Base-by-base conservation (phyloP, 2,329 filamentous ascomycete species). In the Coniochaeta sp. region DNA sequence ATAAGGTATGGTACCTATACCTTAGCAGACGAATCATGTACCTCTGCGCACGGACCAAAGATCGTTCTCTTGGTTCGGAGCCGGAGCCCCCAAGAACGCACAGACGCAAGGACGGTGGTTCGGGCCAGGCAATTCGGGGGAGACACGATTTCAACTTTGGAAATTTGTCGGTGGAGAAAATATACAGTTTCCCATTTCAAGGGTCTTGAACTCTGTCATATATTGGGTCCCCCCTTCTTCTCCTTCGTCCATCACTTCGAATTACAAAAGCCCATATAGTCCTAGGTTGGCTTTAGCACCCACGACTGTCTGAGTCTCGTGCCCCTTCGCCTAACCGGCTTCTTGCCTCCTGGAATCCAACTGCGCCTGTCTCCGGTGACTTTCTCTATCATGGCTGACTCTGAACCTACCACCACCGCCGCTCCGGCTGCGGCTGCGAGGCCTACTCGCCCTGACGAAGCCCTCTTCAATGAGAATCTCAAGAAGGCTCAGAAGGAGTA, bases 361-460 rank as follows among this genome's bases (percentile, higher is more conserved):
- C 47, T 31, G 47, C n/a, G 47, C 28, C 26, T 58, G 34, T 58
- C 60, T 62, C 17, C 56, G 59, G 63, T 64, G 62, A 57, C 54
- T 58, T n/a, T 66, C 52, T 59, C 57, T 64, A 75, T 60, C 61
- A 84, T 84, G 81, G 77, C 81, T 61, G 77, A 82, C 59, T 64
- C 67, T 33, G 59, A 59, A 59, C 33, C 66, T 59, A 63, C 74
- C 54, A 71, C 73, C 69, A 75, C 79, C 63, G 75, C 79, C 60
- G 74, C 78, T 61, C 73, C 76, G 63, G 72, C 79, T 56, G 73
- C 81, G 60, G 72, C 79, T 62, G 73, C 77, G 63, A 91, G 87
- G 78, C 92, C 93, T 59, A 84, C 90, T 76, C 91, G 89, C 82
- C 95, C 95, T 55, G 90, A 97, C 75, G 90, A 95, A 79, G 89